Evolutionary conservation across 164 flowering plant genomes (phyloP).

Genomic region (Vitis cinerea): DNA sequence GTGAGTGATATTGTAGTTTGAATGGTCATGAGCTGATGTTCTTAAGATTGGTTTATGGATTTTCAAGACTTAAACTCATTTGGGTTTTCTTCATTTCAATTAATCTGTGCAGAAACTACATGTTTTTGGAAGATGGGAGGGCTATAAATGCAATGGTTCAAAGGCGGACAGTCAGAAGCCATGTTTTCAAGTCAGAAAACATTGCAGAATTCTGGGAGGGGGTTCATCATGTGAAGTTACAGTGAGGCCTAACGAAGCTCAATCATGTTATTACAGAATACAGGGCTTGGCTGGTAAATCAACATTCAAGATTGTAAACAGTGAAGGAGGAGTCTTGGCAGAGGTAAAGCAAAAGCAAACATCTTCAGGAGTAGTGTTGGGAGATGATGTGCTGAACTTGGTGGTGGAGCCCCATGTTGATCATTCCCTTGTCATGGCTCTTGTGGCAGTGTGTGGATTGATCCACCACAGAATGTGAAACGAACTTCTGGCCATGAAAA

Average conservation of each 20-base stretch:
- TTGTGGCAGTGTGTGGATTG: slow-evolving; percentile 40
- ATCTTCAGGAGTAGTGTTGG: slow-evolving; percentile 45
- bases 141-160: slow-evolving; percentile 21
- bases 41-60: no score
- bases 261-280: slow-evolving; percentile 5
- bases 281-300: slow-evolving; percentile 14
- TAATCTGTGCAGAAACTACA: slow-evolving; percentile 21
- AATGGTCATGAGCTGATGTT: no score
- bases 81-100: no score
- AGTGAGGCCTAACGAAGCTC: slow-evolving; percentile 9
- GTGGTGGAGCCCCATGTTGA: slow-evolving; percentile 49
- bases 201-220: slow-evolving; percentile 11
- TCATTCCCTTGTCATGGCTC: slow-evolving; percentile 47
- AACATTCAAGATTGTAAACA: slow-evolving; percentile 27
- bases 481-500: no score
- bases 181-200: slow-evolving; percentile 27
- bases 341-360: slow-evolving; percentile 53
- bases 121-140: slow-evolving; percentile 40
- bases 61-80: no score
- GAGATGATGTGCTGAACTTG: slow-evolving; percentile 60
- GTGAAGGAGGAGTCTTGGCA: slow-evolving; percentile 36
- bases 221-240: slow-evolving; percentile 13
- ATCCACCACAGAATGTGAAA: slow-evolving; percentile 11
- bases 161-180: slow-evolving; percentile 20
- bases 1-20: slow-evolving; percentile 12